Base-by-base conservation (phyloP, 164 flowering plant species). In the Stephania yunnanensis region DNA sequence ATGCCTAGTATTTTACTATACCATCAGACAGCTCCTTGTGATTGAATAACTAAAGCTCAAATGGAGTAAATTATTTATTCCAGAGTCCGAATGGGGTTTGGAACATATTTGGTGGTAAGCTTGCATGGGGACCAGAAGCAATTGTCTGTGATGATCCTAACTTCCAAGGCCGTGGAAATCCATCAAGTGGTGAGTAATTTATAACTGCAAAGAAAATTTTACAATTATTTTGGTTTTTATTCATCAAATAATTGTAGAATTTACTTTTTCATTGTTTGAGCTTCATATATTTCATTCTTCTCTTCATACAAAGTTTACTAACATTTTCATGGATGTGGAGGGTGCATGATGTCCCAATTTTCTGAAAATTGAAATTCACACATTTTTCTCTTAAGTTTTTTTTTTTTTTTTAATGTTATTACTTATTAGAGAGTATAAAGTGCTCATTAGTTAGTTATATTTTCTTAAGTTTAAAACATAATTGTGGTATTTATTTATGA, bases 111-210 rank as follows among this genome's bases (percentile, higher is more conserved):
- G 89, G 89, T 69, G 91, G 91, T 63, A 85, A 83, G 84, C 89
- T 88, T 78, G 84, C 88, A 46, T 88, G 91, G 91, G 91, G 89
- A 31, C 89, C 89, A 68, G 89, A 87, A 80, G 91, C 91, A 74
- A 88, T 88, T 84, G 91, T 88, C 53, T 85, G 88, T 83, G 91
- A 88, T 83, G 91, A 88, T 78, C 91, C 91, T 46, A 84, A 88
- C 77, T 88, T 88, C 71, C 89, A 88, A 71, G 91, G 91, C 55
- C 85, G 81, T 46, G 91, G 91, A 76, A 86, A 85, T 82, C 89
- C 89, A 74, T 86, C 87, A 74, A 88, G 84, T 81, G 91, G 91
- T 88, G 85, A 73, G 81, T 70, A 36, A 42, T 64, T 19, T 48
- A 72, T 66, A 61, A 68, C 17, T 55, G 76, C 36, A 30, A 52